These are phyloP conservation scores for Phlebiopsis gigantea DNA, from an alignment of 768 basidiomycete genomes.

Conservation along the genomic window DNA sequence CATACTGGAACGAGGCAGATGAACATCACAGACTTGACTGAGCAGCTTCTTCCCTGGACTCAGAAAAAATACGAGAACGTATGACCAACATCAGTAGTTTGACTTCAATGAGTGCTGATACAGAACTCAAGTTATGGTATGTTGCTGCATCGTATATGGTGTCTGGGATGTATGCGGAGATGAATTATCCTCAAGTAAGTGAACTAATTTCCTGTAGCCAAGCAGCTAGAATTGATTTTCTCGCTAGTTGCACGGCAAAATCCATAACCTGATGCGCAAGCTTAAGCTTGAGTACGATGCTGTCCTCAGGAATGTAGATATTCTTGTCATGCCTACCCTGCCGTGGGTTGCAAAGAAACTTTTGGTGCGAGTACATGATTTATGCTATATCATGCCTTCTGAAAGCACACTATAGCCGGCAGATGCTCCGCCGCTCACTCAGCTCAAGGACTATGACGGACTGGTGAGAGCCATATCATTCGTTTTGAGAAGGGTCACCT, in stretches of 20 bases:
- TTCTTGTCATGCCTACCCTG: constrained; percentile 33
- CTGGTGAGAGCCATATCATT: constrained; percentile 11
- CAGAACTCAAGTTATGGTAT: constrained; percentile 1
- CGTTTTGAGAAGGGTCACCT: background rate
- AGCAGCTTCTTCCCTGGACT: constrained; percentile 30
- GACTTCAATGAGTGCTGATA: constrained; percentile 11
- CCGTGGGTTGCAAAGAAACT: constrained; percentile 28
- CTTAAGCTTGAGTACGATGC: constrained; percentile 30
- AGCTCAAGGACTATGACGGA: constrained; percentile 15
- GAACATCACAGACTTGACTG: constrained; percentile 28
- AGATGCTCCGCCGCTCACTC: constrained; percentile 22
- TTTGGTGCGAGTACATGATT: background rate
- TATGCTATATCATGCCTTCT: background rate
- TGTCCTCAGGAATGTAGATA: constrained; percentile 24
- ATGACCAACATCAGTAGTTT: background rate
- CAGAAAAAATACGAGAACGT: constrained; percentile 35
- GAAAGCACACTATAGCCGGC: constrained; percentile 14
- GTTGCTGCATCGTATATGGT: constrained; percentile 17
- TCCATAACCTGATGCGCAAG: constrained; percentile 33
- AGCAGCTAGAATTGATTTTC: too few species aligned
- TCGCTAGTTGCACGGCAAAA: constrained; percentile 25
- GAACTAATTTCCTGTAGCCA: background rate
- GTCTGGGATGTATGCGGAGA: constrained; percentile 27
- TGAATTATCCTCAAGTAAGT: constrained; percentile 23
- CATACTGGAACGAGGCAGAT: constrained; percentile 24